Evolutionary conservation across 257 asterid genomes (phyloP).

Genomic region (Primulina eburnea): DNA sequence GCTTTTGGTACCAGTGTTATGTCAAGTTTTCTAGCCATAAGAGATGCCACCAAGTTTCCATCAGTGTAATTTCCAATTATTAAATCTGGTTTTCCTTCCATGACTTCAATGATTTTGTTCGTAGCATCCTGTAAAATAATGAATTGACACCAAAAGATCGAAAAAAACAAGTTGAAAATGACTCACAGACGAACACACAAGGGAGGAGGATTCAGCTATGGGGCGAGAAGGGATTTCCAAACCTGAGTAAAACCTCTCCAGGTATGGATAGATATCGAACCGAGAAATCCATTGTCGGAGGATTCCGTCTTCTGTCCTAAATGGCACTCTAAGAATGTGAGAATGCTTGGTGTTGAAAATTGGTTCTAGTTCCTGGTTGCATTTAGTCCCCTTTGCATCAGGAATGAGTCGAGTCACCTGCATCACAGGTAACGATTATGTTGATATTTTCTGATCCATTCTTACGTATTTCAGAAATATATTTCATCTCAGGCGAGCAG

Average conservation of each 20-base stretch:
- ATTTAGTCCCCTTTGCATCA: conserved; percentile 85
- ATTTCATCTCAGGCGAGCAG: background rate
- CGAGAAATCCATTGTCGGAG: conserved; percentile 84
- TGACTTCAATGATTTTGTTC: conserved; percentile 55
- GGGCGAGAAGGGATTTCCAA: background rate
- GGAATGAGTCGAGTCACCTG: conserved; percentile 89
- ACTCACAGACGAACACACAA: background rate
- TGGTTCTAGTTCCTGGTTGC: conserved; percentile 75
- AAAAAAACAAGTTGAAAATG: background rate
- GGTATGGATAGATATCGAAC: conserved; percentile 84
- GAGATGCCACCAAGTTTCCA: conserved; percentile 92
- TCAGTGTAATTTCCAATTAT: conserved; percentile 85
- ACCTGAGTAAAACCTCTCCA: conserved; percentile 82
- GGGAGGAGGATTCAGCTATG: background rate
- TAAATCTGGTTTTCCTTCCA: conserved; percentile 94
- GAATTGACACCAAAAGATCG: background rate
- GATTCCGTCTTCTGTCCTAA: conserved; percentile 65
- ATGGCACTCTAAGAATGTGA: conserved; percentile 85
- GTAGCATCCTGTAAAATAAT: conserved; percentile 53
- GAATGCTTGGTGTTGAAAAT: conserved; percentile 75
- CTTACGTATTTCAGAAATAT: background rate
- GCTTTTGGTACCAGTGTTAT: conserved; percentile 58
- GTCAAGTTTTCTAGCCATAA: conserved; percentile 92
- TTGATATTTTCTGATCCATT: background rate
- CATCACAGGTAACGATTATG: conserved; percentile 5